phyloP scores from a whole-genome alignment of 768 basidiomycete species.

The Hypsizygus marmoreus region DNA sequence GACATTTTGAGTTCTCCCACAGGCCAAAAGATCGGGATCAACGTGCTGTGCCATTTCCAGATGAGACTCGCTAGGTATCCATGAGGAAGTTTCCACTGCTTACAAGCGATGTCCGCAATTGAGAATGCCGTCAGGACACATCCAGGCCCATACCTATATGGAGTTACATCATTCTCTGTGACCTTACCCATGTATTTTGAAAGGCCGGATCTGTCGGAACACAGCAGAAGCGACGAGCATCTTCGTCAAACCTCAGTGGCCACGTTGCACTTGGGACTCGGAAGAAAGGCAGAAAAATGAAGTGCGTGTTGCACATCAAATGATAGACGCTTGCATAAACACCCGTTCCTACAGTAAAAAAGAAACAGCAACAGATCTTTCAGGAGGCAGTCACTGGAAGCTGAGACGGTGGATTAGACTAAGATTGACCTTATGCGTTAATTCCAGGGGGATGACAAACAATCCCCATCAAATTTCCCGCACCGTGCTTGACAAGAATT shows the following conservation, averaged over 20 bases:
- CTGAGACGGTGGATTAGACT: constrained; percentile 10
- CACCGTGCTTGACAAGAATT: constrained; percentile 6
- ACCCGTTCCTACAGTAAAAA: neutral
- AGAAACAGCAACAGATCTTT: constrained; percentile 3
- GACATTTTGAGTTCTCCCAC: constrained; percentile 22
- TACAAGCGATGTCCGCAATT: constrained; percentile 22
- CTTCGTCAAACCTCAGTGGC: neutral
- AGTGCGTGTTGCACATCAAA: no score
- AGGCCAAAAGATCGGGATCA: constrained; percentile 26
- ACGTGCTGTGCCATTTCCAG: constrained; percentile 20
- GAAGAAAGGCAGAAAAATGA: no score
- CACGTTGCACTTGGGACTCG: constrained; percentile 5
- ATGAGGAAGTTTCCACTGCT: constrained; percentile 24
- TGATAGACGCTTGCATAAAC: neutral
- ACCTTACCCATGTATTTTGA: constrained; percentile 9
- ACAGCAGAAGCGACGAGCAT: constrained; percentile 3
- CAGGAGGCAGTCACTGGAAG: constrained; percentile 14
- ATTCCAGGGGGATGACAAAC: constrained; percentile 16
- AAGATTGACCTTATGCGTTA: constrained; percentile 5
- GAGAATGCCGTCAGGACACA: constrained; percentile 23
- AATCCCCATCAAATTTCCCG: constrained; percentile 9
- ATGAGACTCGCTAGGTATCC: constrained; percentile 20
- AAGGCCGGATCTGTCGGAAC: constrained; percentile 25
- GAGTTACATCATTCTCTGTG: constrained; percentile 17
- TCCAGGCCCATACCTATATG: constrained; percentile 16